Evolutionary conservation across 1,284 basidiomycete genomes (phyloP).

Genomic region (Cryptococcus sp.): DNA sequence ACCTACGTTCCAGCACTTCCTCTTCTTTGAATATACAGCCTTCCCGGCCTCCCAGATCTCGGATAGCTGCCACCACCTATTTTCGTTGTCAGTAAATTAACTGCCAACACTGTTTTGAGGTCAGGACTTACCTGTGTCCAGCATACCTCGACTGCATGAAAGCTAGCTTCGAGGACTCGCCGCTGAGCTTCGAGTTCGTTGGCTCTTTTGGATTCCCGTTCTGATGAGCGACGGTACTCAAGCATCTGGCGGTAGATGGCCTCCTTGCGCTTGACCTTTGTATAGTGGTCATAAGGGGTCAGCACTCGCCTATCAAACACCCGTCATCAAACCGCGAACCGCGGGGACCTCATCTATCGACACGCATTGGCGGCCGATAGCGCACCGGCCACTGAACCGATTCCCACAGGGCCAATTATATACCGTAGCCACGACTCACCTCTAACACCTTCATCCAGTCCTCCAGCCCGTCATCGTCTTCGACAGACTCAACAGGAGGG

Average conservation of each 20-base stretch:
- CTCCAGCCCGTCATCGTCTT: slow-evolving; percentile 36
- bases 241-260: slow-evolving; percentile 89
- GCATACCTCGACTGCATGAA: slow-evolving; percentile 80
- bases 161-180: slow-evolving; percentile 68
- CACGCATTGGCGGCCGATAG: background rate
- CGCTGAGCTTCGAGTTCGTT: slow-evolving; percentile 70
- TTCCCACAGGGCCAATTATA: background rate
- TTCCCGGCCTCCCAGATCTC: slow-evolving; percentile 29
- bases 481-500: slow-evolving; percentile 7
- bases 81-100: background rate
- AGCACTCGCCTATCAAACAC: background rate
- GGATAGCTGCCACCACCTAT: slow-evolving; percentile 38
- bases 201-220: slow-evolving; percentile 64
- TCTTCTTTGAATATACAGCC: slow-evolving; percentile 17
- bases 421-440: slow-evolving; percentile 16
- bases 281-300: background rate
- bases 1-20: slow-evolving; percentile 31
- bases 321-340: background rate
- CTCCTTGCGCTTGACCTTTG: slow-evolving; percentile 75
- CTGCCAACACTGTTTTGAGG: slow-evolving; percentile 7
- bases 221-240: slow-evolving; percentile 77
- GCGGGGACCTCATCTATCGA: background rate
- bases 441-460: slow-evolving; percentile 46
- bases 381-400: background rate
- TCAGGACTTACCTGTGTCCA: slow-evolving; percentile 72